Base-by-base conservation (phyloP, 352 stramenopile species). In the Thalassiosira ordinaria region DNA sequence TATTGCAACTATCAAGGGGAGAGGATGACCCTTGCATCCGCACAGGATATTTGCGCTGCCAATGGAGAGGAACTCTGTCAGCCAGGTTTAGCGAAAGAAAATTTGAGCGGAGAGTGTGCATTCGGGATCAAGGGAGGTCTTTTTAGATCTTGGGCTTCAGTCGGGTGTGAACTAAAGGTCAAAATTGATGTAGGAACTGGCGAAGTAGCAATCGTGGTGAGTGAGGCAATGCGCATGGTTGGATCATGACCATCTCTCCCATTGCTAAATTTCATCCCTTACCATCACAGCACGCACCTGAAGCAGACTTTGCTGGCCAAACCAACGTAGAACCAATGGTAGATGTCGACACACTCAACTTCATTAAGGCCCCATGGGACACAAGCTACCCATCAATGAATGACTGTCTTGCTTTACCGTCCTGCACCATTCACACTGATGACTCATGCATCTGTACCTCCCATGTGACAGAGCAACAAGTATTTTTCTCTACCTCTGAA, bases 131-230 rank as follows among this genome's bases (percentile, higher is more conserved):
- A n/a, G 4, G 33, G 35, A 33, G 13, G 37, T 7, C 2, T 69
- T 3, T 70, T 73, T 66, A 57, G 53, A 22, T 71, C 49, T 16
- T 88, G 75, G 80, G 61, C 65, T 13, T 67, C 70, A 49, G 26
- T 37, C 8, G 18, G 66, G 11, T 89, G 83, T 51, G 47, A 44
- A 13, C 11, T 89, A 3, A 59, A 68, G 13, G 83, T 77, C 13
- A 89, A 89, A 56, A 63, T 89, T 20, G 20, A 66, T 22, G 44
- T 67, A 26, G 73, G 76, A 1, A 56, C 57, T 24, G 83, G 83
- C 55, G 60, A 87, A 5, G 66, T 89, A 57, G 79, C 70, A 0
- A 78, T 89, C 49, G 83, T 89, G 5, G 33, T 41, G 33, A n/a
- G n/a, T n/a, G n/a, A n/a, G n/a, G n/a, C n/a, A n/a, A n/a, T n/a